A percentile compares a stretch with the other conserved stretches of the same genome.
These are phyloP conservation scores for Porphyra umbilicalis DNA, from an alignment of 31 red algal genomes.

Conservation along the genomic window DNA sequence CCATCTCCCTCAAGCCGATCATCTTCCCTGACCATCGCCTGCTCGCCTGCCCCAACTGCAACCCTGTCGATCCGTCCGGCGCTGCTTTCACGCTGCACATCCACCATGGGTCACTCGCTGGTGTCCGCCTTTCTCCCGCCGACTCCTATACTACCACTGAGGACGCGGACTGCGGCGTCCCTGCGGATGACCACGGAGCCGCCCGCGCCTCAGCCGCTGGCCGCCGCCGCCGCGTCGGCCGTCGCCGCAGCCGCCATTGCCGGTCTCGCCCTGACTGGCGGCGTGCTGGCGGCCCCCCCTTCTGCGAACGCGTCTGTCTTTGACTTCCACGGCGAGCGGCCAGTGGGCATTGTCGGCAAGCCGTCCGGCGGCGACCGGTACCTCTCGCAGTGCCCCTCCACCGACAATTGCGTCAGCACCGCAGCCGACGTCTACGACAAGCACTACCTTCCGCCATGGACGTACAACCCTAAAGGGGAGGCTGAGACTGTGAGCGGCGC, in stretches of 20 bases:
- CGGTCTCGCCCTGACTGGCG: background rate
- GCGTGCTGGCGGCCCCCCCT: background rate
- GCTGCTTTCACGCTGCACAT: background rate
- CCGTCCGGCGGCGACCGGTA: constrained; percentile 43
- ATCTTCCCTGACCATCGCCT: too few species aligned
- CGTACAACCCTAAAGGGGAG: constrained; percentile 22
- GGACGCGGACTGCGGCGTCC: background rate
- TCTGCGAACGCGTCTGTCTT: constrained; percentile 27
- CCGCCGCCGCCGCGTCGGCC: background rate
- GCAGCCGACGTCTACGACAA: constrained; percentile 34
- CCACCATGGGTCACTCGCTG: background rate
- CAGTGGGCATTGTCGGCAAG: constrained; percentile 24
- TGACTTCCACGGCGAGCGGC: constrained; percentile 33
- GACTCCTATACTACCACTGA: background rate
- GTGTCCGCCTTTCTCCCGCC: background rate
- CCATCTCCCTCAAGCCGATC: too few species aligned
- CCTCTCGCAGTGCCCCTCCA: constrained; percentile 42
- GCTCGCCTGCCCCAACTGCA: too few species aligned
- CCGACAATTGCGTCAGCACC: constrained; percentile 71
- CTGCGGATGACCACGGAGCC: background rate
- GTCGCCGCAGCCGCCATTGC: background rate
- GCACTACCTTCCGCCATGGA: constrained; percentile 61
- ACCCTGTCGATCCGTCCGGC: too few species aligned
- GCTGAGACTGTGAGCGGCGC: background rate
- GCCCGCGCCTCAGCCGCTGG: background rate